Evolutionary conservation across 371 early-diverging fungal species (phyloP), one percentile per base, ranked within the genome.

Genomic region (Paraphysoderma sedebokerense): DNA sequence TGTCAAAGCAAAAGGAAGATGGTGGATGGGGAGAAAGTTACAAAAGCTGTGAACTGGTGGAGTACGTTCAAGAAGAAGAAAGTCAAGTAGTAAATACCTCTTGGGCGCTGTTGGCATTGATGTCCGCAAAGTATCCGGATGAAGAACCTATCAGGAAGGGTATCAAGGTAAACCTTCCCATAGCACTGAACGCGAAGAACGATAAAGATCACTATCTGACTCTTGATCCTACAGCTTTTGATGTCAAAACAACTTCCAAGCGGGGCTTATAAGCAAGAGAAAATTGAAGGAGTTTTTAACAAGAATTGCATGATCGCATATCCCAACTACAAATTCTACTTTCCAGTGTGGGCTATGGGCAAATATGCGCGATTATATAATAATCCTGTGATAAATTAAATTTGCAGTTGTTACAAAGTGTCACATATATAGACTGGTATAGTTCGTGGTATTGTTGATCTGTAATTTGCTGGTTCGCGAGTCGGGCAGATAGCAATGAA

Each of bases 1-100:
- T 87, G 27, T 63, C 75, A 12, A 85, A 86, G 51, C 96, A 95
- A 65, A 67, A 72, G 47, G 62, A 41, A 5, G 97, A 97, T 53
- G 97, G 96, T 49, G 97, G 97, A 3, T 97, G 97, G 97, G 97
- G 97, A 42, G 97, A 97, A 58, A 66, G 78, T 6, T 97, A 89
- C 68, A 79, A 82, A 59, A 72, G 60, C 53, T 33, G 46, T 42
- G n/a, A 31, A 26, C 19, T 39, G 32, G 75, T 66, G 52, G 70
- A 57, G 1, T 91, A 79, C 49, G 60, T 68, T 35, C 71, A 77
- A 35, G 78, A 79, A 42, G 61, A 65, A 6, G 52, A 68, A 31
- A 76, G 85, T 1, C 96, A 97, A 63, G 92, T 92, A 2, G 88
- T 91, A 5, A 79, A 92, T 44, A 95, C 96, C 0, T 71, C 89